Conservation (phyloP, 202 grass and related monocot genomes). For the Setaria italica region DNA sequence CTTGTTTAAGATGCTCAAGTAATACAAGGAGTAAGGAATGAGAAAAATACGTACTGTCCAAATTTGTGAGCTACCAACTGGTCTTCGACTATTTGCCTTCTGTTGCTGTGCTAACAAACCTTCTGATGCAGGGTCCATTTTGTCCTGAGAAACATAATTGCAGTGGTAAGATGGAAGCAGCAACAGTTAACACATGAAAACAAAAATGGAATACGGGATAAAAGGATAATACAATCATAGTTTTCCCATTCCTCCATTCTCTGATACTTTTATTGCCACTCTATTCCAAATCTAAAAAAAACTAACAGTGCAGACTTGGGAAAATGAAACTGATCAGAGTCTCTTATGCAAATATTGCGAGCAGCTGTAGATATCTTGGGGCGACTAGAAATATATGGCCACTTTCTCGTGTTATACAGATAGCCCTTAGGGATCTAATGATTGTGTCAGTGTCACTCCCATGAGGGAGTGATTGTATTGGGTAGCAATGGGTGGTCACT, state of each 20-base stretch:
- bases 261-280: neutral
- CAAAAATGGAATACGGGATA: neutral
- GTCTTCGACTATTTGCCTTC: slow-evolving; percentile 55
- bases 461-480: neutral
- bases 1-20: slow-evolving; percentile 25
- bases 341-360: neutral
- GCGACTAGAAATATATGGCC: neutral
- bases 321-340: neutral
- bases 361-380: neutral
- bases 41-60: slow-evolving; percentile 53
- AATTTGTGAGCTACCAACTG: slow-evolving; percentile 61
- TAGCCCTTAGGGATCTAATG: neutral
- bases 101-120: slow-evolving; percentile 46
- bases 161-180: neutral
- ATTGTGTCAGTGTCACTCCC: neutral
- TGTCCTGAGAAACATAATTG: slow-evolving; percentile 53
- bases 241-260: neutral
- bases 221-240: neutral
- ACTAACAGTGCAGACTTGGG: neutral
- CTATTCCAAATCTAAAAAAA: neutral
- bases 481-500: neutral
- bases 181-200: neutral
- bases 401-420: slow-evolving; percentile 14
- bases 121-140: slow-evolving; percentile 49
- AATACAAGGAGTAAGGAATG: slow-evolving; percentile 21